Evolutionary conservation across 768 basidiomycete genomes (phyloP).

Genomic region (Cyclocybe cylindracea): DNA sequence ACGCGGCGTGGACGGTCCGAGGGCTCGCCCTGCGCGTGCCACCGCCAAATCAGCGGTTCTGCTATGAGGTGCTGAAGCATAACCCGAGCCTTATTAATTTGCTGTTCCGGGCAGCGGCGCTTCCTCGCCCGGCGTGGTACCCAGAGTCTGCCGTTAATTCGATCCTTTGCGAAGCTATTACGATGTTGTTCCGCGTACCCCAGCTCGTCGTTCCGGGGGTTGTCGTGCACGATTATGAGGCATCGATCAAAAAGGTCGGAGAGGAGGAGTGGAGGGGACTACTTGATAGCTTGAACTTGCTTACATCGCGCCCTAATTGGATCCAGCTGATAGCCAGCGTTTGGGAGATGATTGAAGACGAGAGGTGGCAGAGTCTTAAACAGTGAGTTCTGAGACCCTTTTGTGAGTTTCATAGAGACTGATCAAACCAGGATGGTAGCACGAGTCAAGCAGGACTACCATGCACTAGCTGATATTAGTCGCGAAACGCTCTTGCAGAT

Average conservation of each 20-base stretch:
- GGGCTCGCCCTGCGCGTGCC: conserved; percentile 18
- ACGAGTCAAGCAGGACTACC: conserved; percentile 15
- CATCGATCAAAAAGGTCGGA: conserved; percentile 8
- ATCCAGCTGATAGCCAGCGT: conserved; percentile 22
- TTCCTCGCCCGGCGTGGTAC: conserved; percentile 25
- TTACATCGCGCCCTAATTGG: conserved; percentile 28
- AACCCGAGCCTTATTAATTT: conserved; percentile 21
- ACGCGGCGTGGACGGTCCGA: conserved; percentile 18
- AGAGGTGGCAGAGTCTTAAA: conserved; percentile 18
- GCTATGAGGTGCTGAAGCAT: conserved; percentile 17
- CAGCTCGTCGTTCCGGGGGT: conserved; percentile 22
- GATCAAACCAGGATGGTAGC: conserved; percentile 14
- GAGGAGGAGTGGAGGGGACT: conserved; percentile 23
- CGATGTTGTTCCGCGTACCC: conserved; percentile 23
- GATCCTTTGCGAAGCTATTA: conserved; percentile 22
- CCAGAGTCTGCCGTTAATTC: conserved; percentile 23
- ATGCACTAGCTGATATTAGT: conserved; percentile 11
- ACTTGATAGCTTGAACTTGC: conserved; percentile 17
- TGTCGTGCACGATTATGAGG: conserved; percentile 4
- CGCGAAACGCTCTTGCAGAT: conserved; percentile 10
- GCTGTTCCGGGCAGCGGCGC: conserved; percentile 26
- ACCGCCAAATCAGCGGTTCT: conserved; percentile 15
- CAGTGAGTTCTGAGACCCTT: conserved; percentile 7
- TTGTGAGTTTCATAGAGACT: too few relatives aligned
- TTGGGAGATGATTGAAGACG: conserved; percentile 27